Percentiles rank a stretch among this genome's conserved stretches.
These are phyloP conservation scores for Malania oleifera DNA, from an alignment of 164 flowering plant genomes.

Conservation along the genomic window DNA sequence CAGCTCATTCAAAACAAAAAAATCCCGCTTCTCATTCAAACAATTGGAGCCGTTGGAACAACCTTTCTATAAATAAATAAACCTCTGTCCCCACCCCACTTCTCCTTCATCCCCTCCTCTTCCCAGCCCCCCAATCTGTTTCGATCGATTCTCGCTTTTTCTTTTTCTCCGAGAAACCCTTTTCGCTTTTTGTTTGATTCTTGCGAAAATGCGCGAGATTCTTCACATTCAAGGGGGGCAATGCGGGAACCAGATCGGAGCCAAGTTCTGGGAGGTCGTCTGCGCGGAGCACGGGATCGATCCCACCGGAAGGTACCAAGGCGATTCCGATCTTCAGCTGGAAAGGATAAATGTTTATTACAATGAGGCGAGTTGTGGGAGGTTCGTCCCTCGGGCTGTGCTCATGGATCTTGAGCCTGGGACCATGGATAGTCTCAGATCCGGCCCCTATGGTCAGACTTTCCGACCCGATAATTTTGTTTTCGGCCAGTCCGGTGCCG, in stretches of 20 bases:
- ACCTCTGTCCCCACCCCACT: too few species aligned
- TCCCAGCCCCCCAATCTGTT: too few species aligned
- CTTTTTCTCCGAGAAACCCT: background rate
- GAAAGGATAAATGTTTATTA: conserved; percentile 49
- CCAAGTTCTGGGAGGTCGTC: conserved; percentile 52
- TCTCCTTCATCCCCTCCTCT: too few species aligned
- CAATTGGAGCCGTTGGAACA: too few species aligned
- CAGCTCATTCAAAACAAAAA: too few species aligned
- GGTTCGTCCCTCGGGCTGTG: conserved; percentile 55
- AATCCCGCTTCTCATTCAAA: too few species aligned
- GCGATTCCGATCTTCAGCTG: conserved; percentile 42
- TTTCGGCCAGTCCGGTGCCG: conserved; percentile 44
- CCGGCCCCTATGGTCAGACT: conserved; percentile 47
- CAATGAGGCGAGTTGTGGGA: conserved; percentile 48
- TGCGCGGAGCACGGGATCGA: conserved; percentile 58
- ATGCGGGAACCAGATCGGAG: conserved; percentile 59
- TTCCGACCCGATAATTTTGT: conserved; percentile 40
- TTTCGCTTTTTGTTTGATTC: background rate
- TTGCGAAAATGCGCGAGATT: conserved; percentile 42
- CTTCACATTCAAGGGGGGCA: conserved; percentile 59
- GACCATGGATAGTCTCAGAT: conserved; percentile 47
- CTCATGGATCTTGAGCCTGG: conserved; percentile 66
- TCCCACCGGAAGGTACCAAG: conserved; percentile 35
- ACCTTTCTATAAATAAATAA: too few species aligned
- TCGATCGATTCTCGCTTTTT: too few species aligned